Conservation (phyloP, 2,329 filamentous ascomycete species). For the Rhinocladiella mackenziei region DNA sequence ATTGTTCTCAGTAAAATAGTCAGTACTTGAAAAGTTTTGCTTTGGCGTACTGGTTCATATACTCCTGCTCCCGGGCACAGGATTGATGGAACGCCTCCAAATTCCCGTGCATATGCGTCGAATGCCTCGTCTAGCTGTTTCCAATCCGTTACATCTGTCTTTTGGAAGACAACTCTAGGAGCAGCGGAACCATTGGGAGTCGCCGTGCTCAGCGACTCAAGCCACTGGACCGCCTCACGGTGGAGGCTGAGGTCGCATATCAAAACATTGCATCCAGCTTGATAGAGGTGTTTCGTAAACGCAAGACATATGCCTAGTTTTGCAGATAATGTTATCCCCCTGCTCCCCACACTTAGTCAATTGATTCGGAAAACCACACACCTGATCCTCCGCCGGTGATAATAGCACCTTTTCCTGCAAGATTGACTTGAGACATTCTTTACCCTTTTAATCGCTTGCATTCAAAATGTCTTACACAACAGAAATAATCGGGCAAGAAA, state of each 20-base stretch:
- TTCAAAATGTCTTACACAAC: too few species aligned
- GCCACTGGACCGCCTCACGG: constrained; percentile 40
- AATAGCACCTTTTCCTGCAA: constrained; percentile 42
- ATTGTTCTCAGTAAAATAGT: not conserved
- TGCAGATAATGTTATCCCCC: not conserved
- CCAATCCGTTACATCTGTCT: constrained; percentile 49
- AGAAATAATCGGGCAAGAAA: too few species aligned
- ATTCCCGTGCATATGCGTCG: constrained; percentile 45
- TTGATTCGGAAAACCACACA: constrained; percentile 26
- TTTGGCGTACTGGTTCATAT: constrained; percentile 31
- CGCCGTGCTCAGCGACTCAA: constrained; percentile 31
- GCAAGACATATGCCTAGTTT: constrained; percentile 40
- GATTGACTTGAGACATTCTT: too few species aligned
- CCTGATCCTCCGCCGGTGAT: constrained; percentile 53
- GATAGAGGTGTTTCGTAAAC: constrained; percentile 40
- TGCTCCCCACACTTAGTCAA: constrained; percentile 17
- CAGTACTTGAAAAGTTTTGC: not conserved
- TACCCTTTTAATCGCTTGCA: too few species aligned
- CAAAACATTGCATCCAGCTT: constrained; percentile 44
- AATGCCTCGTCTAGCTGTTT: constrained; percentile 48
- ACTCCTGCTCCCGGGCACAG: constrained; percentile 44
- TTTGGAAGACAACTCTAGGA: constrained; percentile 39
- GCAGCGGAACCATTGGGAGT: constrained; percentile 29
- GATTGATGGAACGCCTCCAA: constrained; percentile 46
- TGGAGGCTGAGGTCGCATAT: constrained; percentile 43